These are phyloP conservation scores for Pseudozyma sp. DNA, from an alignment of 1,284 basidiomycete genomes.

Conservation along the genomic window DNA sequence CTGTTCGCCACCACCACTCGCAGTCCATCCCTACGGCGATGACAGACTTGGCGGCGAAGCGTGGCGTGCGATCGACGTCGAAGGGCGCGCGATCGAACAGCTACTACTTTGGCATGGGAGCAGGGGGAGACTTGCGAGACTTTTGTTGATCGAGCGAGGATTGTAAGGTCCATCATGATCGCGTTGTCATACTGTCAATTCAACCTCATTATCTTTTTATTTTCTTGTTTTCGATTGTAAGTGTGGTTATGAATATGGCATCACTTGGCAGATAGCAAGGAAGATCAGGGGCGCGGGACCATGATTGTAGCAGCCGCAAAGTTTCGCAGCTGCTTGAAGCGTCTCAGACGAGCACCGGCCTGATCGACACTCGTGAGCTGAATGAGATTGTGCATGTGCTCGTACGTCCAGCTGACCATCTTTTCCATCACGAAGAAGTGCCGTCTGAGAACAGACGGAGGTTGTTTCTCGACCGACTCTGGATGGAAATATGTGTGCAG, in stretches of 20 bases:
- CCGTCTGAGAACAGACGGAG: not conserved
- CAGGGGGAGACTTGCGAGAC: slow-evolving; percentile 21
- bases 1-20: slow-evolving; percentile 10
- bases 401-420: not conserved
- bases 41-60: not conserved
- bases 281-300: slow-evolving; percentile 1
- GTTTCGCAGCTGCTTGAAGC: not conserved
- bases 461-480: not conserved
- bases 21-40: slow-evolving; percentile 8
- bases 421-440: not conserved
- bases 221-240: not conserved
- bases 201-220: not conserved
- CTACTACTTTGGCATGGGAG: slow-evolving; percentile 35
- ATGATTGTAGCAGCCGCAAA: not conserved
- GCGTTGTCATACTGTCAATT: slow-evolving; percentile 1
- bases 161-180: not conserved
- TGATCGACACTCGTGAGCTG: not conserved
- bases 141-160: slow-evolving; percentile 12
- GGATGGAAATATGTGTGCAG: slow-evolving; percentile 9
- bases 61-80: slow-evolving; percentile 5
- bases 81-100: slow-evolving; percentile 21
- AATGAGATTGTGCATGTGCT: not conserved
- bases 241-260: not conserved
- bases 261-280: not conserved
- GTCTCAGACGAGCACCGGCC: not conserved